Conservation (phyloP, 129 eudicot genomes). For the Helianthus tuberosus region DNA sequence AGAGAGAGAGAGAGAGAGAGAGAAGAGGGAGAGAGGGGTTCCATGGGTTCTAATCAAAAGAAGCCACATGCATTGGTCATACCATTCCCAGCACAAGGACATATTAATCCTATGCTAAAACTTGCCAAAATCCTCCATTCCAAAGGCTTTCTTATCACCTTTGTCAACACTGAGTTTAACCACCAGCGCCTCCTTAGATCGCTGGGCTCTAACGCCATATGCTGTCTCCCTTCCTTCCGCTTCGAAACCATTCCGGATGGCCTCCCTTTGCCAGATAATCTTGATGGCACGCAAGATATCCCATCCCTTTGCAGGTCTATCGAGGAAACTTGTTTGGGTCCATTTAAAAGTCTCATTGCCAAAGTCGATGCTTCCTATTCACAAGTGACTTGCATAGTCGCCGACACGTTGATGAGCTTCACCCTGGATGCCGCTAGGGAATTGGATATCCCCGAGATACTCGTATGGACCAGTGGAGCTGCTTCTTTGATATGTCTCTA, state of each 20-base stretch:
- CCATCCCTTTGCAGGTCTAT: slow-evolving; percentile 32
- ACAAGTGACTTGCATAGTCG: slow-evolving; percentile 57
- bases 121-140: slow-evolving; percentile 25
- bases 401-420: slow-evolving; percentile 49
- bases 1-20: too few relatives aligned
- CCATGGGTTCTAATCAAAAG: background rate
- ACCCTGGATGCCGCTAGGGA: slow-evolving; percentile 50
- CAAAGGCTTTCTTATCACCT: slow-evolving; percentile 19
- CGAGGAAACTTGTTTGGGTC: slow-evolving; percentile 31
- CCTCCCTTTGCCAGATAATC: slow-evolving; percentile 29
- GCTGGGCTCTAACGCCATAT: slow-evolving; percentile 21
- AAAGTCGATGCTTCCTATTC: slow-evolving; percentile 33
- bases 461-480: slow-evolving; percentile 55
- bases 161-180: slow-evolving; percentile 12
- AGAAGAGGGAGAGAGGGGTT: too few relatives aligned
- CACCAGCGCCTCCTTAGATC: slow-evolving; percentile 20
- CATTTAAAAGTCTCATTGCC: slow-evolving; percentile 25
- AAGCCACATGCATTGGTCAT: slow-evolving; percentile 21
- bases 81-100: slow-evolving; percentile 22
- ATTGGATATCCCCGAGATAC: slow-evolving; percentile 43
- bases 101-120: slow-evolving; percentile 28
- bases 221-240: slow-evolving; percentile 44
- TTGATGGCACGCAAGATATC: slow-evolving; percentile 43
- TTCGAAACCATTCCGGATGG: slow-evolving; percentile 62
- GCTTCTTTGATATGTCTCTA: slow-evolving; percentile 44